Evolutionary conservation across 140 eudicot genomes (phyloP).

Genomic region (Erigeron philadelphicus): DNA sequence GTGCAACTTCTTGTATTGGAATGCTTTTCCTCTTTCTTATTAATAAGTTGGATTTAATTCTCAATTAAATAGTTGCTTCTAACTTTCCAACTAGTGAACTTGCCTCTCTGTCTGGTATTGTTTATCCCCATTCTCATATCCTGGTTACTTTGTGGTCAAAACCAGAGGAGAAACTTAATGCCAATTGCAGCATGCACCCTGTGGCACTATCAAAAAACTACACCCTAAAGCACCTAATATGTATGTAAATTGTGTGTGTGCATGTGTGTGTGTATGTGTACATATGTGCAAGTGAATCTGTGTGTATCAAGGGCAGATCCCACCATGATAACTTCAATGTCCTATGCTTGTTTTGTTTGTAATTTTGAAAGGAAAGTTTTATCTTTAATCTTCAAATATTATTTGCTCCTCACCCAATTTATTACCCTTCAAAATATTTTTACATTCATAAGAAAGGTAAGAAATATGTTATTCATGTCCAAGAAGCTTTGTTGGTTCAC

Average conservation of each 20-base stretch:
- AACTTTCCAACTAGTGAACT: too few relatives aligned
- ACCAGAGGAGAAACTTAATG: not conserved
- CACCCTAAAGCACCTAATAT: not conserved
- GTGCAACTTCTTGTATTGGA: too few relatives aligned
- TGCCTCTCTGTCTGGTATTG: too few relatives aligned
- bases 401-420: not conserved
- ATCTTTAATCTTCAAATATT: not conserved
- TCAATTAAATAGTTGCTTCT: too few relatives aligned
- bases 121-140: not conserved
- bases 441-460: too few relatives aligned
- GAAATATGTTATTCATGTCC: too few relatives aligned
- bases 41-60: too few relatives aligned
- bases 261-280: not conserved
- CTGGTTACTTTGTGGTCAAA: constrained; percentile 19
- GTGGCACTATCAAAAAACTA: not conserved
- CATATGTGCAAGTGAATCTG: not conserved
- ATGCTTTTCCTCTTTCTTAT: too few relatives aligned
- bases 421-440: too few relatives aligned
- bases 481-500: too few relatives aligned
- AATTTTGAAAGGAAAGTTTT: not conserved
- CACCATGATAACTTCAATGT: not conserved
- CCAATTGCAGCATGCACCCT: not conserved
- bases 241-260: too few relatives aligned
- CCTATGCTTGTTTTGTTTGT: not conserved
- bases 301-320: too few relatives aligned